Evolutionary conservation across 73 alveolate species (phyloP).

Genomic region (Paramecium sexaurelia): DNA sequence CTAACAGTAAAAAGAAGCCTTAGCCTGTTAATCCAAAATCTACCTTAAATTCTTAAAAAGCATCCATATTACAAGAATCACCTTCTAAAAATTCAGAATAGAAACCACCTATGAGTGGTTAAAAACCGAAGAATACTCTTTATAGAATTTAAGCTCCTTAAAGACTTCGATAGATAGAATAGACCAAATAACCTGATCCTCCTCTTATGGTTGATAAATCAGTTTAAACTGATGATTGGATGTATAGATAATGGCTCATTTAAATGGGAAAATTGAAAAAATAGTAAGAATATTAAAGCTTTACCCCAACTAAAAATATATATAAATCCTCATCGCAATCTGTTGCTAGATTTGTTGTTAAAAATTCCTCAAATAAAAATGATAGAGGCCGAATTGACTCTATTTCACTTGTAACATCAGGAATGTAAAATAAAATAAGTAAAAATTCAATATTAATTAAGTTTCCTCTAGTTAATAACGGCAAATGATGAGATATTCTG

Average conservation of each 20-base stretch:
- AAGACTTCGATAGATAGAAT: not conserved
- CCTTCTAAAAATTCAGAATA: not conserved
- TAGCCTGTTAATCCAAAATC: not conserved
- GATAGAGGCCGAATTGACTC: conserved; percentile 50
- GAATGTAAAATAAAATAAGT: conserved; percentile 32
- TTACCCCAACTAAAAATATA: conserved; percentile 23
- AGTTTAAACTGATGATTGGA: conserved; percentile 51
- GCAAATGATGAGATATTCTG: conserved; percentile 26
- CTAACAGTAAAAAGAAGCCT: not conserved
- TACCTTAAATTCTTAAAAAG: not conserved
- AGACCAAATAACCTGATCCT: not conserved
- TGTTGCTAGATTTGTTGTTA: conserved; percentile 51
- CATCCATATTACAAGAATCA: not conserved
- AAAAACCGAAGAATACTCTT: conserved; percentile 25
- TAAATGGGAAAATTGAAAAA: conserved; percentile 46
- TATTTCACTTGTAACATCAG: conserved; percentile 27
- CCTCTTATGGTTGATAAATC: conserved; percentile 35
- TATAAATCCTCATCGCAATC: conserved; percentile 46
- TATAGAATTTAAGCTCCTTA: conserved; percentile 42
- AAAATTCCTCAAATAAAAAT: not conserved
- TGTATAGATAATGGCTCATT: conserved; percentile 40
- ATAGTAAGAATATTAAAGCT: not conserved
- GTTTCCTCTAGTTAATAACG: conserved; percentile 55
- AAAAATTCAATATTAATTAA: not conserved
- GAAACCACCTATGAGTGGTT: conserved; percentile 36